Evolutionary conservation across 73 alveolate species (phyloP).

Genomic region (Stentor roeselii): DNA sequence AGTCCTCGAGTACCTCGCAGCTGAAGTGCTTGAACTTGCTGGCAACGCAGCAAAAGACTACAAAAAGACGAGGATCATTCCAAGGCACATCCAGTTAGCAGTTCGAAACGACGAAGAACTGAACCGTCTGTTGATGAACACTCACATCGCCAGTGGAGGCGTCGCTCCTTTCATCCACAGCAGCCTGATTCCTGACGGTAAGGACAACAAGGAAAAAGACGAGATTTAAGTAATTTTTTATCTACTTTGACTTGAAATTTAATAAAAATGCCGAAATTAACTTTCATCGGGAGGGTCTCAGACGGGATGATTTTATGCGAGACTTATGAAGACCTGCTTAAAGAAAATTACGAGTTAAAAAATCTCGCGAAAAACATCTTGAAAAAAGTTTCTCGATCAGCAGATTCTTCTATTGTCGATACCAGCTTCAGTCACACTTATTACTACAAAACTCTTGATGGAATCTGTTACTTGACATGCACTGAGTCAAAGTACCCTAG

Average conservation of each 20-base stretch:
- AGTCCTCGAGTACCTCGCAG: constrained; percentile 55
- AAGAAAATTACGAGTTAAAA: not conserved
- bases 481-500: constrained; percentile 76
- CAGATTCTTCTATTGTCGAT: constrained; percentile 25
- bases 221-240: too few species aligned
- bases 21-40: constrained; percentile 61
- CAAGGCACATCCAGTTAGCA: constrained; percentile 55
- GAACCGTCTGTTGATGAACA: constrained; percentile 53
- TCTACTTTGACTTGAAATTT: too few species aligned
- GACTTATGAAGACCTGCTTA: constrained; percentile 37
- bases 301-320: constrained; percentile 67
- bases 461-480: constrained; percentile 64
- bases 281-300: constrained; percentile 57
- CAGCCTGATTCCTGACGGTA: too few species aligned
- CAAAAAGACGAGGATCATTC: constrained; percentile 50
- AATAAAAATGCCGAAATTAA: constrained; percentile 53
- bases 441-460: constrained; percentile 58
- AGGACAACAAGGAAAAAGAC: too few species aligned
- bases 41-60: constrained; percentile 49
- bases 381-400: constrained; percentile 26
- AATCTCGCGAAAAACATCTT: constrained; percentile 25
- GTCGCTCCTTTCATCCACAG: constrained; percentile 56
- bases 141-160: constrained; percentile 70
- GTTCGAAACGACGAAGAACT: constrained; percentile 51
- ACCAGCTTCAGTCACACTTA: constrained; percentile 12